phyloP scores from a whole-genome alignment of 441 rosid species.

The Pelargonium australe region DNA sequence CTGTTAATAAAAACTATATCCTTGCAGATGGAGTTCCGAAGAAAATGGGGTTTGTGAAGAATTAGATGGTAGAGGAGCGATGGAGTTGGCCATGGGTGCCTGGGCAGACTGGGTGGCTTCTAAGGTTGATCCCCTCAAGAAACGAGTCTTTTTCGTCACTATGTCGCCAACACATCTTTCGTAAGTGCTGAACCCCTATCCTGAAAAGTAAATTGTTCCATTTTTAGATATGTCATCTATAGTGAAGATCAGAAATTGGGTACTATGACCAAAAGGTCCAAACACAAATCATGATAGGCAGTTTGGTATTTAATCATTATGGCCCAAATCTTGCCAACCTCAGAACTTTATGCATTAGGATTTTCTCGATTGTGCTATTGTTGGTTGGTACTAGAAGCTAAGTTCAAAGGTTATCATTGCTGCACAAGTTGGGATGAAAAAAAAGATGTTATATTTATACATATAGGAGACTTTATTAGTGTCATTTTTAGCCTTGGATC shows the following conservation, averaged over 20 bases:
- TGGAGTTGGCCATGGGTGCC: constrained; percentile 83
- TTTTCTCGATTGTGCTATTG: neutral
- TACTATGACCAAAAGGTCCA: neutral
- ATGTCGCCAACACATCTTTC: constrained; percentile 92
- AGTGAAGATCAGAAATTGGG: constrained; percentile 6
- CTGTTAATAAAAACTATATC: constrained; percentile 9
- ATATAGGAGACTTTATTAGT: neutral
- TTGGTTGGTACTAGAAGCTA: neutral
- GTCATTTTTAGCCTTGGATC: neutral
- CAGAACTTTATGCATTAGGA: neutral
- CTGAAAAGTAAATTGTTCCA: neutral
- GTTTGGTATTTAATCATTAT: neutral
- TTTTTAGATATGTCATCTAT: neutral
- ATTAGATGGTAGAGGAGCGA: constrained; percentile 60
- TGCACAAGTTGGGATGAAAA: neutral
- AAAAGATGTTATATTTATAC: too few species aligned
- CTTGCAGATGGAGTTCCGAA: constrained; percentile 77
- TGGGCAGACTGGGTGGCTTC: constrained; percentile 89
- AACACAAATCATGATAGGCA: neutral
- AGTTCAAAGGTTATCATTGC: neutral
- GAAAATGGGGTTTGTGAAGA: constrained; percentile 66
- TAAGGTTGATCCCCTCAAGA: constrained; percentile 39
- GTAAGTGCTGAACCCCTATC: constrained; percentile 31
- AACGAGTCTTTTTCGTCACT: constrained; percentile 68
- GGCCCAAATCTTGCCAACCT: neutral